These are phyloP conservation scores for Teratosphaeria destructans DNA, from an alignment of 2,329 filamentous ascomycete species.

Conservation along the genomic window DNA sequence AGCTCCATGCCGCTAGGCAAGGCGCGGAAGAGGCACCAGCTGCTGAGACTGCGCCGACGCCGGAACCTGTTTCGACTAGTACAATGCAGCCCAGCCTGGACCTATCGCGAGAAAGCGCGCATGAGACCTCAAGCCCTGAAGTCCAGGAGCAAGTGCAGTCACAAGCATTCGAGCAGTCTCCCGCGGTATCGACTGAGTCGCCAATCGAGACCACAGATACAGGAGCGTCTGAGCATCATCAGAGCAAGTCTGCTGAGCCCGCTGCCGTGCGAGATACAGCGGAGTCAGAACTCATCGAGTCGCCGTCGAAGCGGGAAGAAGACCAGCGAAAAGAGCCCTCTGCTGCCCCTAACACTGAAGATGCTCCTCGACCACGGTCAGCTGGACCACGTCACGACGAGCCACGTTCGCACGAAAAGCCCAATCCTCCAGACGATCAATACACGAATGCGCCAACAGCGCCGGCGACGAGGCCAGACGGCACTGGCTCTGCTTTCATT, in stretches of 20 bases:
- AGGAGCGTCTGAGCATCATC: background rate
- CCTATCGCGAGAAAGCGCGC: background rate
- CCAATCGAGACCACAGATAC: background rate
- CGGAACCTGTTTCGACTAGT: background rate
- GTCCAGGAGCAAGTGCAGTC: background rate
- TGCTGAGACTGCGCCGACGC: background rate
- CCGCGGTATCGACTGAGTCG: background rate
- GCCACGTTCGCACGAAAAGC: background rate
- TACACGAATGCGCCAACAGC: background rate
- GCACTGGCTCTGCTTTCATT: background rate
- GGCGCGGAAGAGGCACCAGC: background rate
- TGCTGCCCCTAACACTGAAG: background rate
- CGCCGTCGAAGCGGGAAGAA: background rate
- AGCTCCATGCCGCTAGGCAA: background rate
- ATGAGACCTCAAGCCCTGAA: background rate
- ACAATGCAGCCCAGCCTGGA: background rate
- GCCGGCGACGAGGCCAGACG: background rate
- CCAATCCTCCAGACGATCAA: background rate
- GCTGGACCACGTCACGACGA: background rate
- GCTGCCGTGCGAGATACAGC: background rate
- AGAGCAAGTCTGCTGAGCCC: background rate
- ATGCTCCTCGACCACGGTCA: background rate
- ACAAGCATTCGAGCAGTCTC: background rate
- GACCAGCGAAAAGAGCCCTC: background rate
- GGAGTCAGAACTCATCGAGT: background rate